Conservation (phyloP, 1,284 basidiomycete genomes). For the Chalciporus sp. region DNA sequence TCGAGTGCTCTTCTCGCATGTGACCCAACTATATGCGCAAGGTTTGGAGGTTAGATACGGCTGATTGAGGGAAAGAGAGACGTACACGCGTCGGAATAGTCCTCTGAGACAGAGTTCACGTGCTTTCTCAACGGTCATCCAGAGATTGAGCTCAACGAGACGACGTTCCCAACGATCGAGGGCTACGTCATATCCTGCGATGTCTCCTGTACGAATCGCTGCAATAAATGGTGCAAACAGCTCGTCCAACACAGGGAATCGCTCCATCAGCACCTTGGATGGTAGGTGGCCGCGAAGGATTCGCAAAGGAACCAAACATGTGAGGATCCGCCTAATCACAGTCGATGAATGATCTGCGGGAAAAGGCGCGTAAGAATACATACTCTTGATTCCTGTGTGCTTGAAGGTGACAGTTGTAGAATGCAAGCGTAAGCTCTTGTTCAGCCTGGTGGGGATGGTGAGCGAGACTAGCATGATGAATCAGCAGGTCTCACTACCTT, state of each 20-base stretch:
- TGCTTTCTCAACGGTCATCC: slow-evolving; percentile 85
- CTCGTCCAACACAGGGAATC: slow-evolving; percentile 72
- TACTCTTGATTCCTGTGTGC: slow-evolving; percentile 82
- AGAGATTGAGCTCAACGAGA: slow-evolving; percentile 83
- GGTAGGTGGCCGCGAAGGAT: slow-evolving; percentile 87
- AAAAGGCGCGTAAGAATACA: slow-evolving; percentile 29
- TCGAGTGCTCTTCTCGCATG: slow-evolving; percentile 68
- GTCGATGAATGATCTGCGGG: neutral
- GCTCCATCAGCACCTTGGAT: slow-evolving; percentile 62
- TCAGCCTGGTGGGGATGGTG: slow-evolving; percentile 59
- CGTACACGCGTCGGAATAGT: slow-evolving; percentile 85
- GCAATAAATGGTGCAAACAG: slow-evolving; percentile 81
- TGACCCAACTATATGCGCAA: slow-evolving; percentile 67
- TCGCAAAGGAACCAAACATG: slow-evolving; percentile 87
- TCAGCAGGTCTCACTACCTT: slow-evolving; percentile 50
- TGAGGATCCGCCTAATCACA: slow-evolving; percentile 73
- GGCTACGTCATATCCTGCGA: slow-evolving; percentile 79
- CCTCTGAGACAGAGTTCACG: slow-evolving; percentile 86
- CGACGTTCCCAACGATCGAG: slow-evolving; percentile 68
- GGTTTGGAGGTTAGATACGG: neutral
- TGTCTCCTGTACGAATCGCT: slow-evolving; percentile 78
- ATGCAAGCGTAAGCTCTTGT: slow-evolving; percentile 79
- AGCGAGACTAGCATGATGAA: neutral
- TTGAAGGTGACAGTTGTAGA: slow-evolving; percentile 74
- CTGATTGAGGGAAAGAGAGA: slow-evolving; percentile 19